A percentile compares a stretch with the other conserved stretches of the same genome.
phyloP scores from a whole-genome alignment of 2,329 filamentous ascomycete species.

The Fusarium odoratissimum region DNA sequence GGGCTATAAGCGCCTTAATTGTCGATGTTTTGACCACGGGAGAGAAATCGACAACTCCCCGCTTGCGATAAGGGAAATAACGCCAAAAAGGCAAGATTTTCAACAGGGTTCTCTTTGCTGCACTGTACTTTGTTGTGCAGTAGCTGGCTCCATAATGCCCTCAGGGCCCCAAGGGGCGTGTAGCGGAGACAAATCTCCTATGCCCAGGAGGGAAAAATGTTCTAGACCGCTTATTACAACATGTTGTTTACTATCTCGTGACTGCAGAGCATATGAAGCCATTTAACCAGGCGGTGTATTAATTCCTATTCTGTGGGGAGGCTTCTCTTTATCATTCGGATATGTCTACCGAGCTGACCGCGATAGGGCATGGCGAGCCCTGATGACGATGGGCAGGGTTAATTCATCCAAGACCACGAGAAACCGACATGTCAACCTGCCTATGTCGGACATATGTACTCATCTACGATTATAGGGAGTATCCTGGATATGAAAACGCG shows the following conservation, averaged over 20 bases:
- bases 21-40: conserved; percentile 21
- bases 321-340: background rate
- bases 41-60: conserved; percentile 22
- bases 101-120: conserved; percentile 19
- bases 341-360: background rate
- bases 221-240: conserved; percentile 29
- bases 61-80: conserved; percentile 35
- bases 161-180: conserved; percentile 4
- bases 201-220: background rate
- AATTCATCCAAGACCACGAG: background rate
- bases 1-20: conserved; percentile 25
- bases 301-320: conserved; percentile 7
- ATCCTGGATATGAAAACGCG: background rate
- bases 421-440: background rate
- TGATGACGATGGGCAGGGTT: background rate
- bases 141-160: conserved; percentile 5
- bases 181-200: conserved; percentile 15
- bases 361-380: conserved; percentile 26
- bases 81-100: conserved; percentile 21
- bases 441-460: background rate
- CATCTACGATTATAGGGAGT: background rate
- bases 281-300: conserved; percentile 28
- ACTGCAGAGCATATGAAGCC: conserved; percentile 10
- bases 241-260: conserved; percentile 2
- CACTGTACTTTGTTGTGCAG: conserved; percentile 25